These are phyloP conservation scores for Tylopilus felleus DNA, from an alignment of 768 basidiomycete species.

Conservation along the genomic window DNA sequence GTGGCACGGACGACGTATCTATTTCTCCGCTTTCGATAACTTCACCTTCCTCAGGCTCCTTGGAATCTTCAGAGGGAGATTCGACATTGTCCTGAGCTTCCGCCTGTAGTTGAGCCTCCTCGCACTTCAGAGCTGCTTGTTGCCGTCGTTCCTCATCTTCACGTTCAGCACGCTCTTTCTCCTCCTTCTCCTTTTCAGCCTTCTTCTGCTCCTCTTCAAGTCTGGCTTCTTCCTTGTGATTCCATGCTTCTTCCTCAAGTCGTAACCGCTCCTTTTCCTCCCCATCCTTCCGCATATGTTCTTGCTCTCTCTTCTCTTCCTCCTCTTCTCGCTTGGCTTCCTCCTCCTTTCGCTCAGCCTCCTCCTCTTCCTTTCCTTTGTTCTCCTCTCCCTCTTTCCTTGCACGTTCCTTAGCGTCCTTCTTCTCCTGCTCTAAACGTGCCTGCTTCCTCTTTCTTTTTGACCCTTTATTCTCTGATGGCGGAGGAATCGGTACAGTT, in stretches of 20 bases:
- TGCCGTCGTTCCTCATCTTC: conserved; percentile 33
- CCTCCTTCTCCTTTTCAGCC: conserved; percentile 36
- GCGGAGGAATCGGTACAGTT: conserved; percentile 37
- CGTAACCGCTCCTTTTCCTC: conserved; percentile 37
- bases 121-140: conserved; percentile 17
- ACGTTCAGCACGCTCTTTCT: conserved; percentile 39
- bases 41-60: conserved; percentile 41
- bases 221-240: conserved; percentile 22
- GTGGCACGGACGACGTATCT: no score
- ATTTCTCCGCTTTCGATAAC: conserved; percentile 29
- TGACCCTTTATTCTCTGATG: conserved; percentile 55
- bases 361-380: conserved; percentile 42
- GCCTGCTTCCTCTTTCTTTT: conserved; percentile 49
- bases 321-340: conserved; percentile 43
- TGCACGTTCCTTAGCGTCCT: conserved; percentile 36
- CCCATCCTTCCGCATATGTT: conserved; percentile 35
- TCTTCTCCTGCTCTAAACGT: conserved; percentile 38
- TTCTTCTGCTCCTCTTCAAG: conserved; percentile 32
- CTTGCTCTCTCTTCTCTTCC: conserved; percentile 43
- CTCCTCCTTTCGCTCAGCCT: conserved; percentile 39
- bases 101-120: conserved; percentile 34
- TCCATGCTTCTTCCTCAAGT: conserved; percentile 35
- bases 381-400: conserved; percentile 37
- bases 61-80: conserved; percentile 43
- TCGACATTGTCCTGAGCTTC: conserved; percentile 32